Percentiles rank a stretch among this genome's conserved stretches.
phyloP scores from a whole-genome alignment of 2,329 filamentous ascomycete species.

The Pseudogymnoascus sp. region DNA sequence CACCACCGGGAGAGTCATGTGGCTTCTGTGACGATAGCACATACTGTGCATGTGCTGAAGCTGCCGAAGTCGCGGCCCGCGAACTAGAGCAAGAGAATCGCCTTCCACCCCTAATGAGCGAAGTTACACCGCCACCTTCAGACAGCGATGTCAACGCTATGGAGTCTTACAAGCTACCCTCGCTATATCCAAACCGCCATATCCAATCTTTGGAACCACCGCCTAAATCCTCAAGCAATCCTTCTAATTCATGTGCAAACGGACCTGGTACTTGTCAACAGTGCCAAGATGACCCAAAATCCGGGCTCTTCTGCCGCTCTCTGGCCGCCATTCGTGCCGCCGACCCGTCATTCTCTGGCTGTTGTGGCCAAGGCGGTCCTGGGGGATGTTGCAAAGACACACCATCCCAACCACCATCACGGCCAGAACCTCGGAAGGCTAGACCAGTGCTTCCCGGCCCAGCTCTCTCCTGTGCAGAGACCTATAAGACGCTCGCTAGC shows the following conservation, averaged over 20 bases:
- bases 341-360: constrained; percentile 15
- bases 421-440: constrained; percentile 20
- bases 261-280: constrained; percentile 74
- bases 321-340: constrained; percentile 53
- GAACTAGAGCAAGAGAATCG: constrained; percentile 25
- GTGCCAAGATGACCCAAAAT: constrained; percentile 68
- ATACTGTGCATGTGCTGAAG: constrained; percentile 73
- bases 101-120: constrained; percentile 37
- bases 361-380: constrained; percentile 1
- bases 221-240: constrained; percentile 29
- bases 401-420: constrained; percentile 20
- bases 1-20: constrained; percentile 57
- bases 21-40: constrained; percentile 78
- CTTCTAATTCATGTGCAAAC: constrained; percentile 36
- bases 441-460: background rate
- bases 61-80: constrained; percentile 31
- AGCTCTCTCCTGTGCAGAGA: constrained; percentile 65
- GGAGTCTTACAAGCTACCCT: constrained; percentile 52
- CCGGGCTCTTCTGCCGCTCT: constrained; percentile 75
- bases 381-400: constrained; percentile 53
- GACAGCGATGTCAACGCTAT: constrained; percentile 35
- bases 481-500: constrained; percentile 69
- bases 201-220: background rate
- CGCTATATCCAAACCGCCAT: constrained; percentile 29
- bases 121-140: constrained; percentile 39